phyloP scores from a whole-genome alignment of 2,329 filamentous ascomycete species.

The Hypoxylon rubiginosum region DNA sequence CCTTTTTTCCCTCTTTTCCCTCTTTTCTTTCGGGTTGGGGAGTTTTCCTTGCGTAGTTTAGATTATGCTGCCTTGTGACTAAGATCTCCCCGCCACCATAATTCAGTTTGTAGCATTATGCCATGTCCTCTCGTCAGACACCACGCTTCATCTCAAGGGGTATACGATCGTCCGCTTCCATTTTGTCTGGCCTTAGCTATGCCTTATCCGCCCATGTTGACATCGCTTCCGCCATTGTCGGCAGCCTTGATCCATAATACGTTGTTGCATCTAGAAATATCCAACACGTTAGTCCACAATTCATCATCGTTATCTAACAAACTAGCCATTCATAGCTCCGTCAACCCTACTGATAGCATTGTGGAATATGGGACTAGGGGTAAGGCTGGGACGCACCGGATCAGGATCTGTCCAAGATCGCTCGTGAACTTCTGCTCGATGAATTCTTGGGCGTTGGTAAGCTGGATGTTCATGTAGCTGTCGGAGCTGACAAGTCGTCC shows the following conservation, averaged over 20 bases:
- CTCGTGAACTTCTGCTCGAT: slow-evolving; percentile 89
- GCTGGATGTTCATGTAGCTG: slow-evolving; percentile 99
- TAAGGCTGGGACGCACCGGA: slow-evolving; percentile 71
- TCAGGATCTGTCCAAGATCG: slow-evolving; percentile 89
- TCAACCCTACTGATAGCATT: no score
- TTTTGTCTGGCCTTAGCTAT: background rate
- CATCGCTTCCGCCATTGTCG: slow-evolving; percentile 65
- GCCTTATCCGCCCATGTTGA: slow-evolving; percentile 69
- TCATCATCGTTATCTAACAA: background rate
- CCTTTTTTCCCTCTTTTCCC: slow-evolving; percentile 12
- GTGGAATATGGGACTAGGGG: background rate
- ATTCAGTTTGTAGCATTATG: slow-evolving; percentile 2
- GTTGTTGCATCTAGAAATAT: slow-evolving; percentile 82
- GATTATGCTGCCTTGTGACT: background rate
- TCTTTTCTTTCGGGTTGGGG: slow-evolving; percentile 4
- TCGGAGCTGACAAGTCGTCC: slow-evolving; percentile 93
- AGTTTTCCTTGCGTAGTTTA: slow-evolving; percentile 5
- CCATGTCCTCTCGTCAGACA: background rate
- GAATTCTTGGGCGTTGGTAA: slow-evolving; percentile 91
- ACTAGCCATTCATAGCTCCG: background rate
- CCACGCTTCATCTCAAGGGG: slow-evolving; percentile 25
- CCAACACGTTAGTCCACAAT: slow-evolving; percentile 12
- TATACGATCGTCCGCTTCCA: slow-evolving; percentile 32
- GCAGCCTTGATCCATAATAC: slow-evolving; percentile 89
- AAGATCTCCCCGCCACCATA: slow-evolving; percentile 9